Conservation (phyloP, 1,139 yeast species). For the Meyerozyma guilliermondii region DNA sequence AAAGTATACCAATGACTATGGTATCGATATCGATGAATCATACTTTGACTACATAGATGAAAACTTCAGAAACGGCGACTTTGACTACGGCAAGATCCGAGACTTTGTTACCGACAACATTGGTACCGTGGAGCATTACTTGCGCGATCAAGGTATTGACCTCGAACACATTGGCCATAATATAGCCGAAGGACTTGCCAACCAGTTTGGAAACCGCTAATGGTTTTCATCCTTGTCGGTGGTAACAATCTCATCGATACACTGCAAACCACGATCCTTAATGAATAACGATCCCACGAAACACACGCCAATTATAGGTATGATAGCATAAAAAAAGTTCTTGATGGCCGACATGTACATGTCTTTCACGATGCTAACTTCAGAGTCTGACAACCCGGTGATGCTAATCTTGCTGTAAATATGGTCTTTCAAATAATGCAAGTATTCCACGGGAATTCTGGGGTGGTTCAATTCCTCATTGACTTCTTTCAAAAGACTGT, state of each 20-base stretch:
- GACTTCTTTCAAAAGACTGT: slow-evolving; percentile 12
- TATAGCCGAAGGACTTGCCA: neutral
- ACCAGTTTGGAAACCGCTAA: neutral
- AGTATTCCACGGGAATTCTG: slow-evolving; percentile 7
- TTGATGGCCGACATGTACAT: slow-evolving; percentile 16
- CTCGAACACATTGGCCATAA: slow-evolving; percentile 3
- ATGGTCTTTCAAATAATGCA: slow-evolving; percentile 11
- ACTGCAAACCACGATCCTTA: slow-evolving; percentile 15
- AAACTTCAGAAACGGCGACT: slow-evolving; percentile 12
- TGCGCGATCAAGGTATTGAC: slow-evolving; percentile 8
- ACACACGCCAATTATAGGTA: slow-evolving; percentile 15
- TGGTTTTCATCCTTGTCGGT: neutral
- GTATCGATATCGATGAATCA: slow-evolving; percentile 9
- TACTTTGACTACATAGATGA: slow-evolving; percentile 17
- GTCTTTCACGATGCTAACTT: slow-evolving; percentile 8
- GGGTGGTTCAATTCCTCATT: slow-evolving; percentile 5
- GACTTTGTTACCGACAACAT: slow-evolving; percentile 14
- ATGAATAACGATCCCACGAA: slow-evolving; percentile 12
- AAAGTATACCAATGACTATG: slow-evolving; percentile 6
- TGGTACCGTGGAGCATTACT: slow-evolving; percentile 8
- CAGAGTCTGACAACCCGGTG: slow-evolving; percentile 7
- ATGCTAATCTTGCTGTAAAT: slow-evolving; percentile 12
- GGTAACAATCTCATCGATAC: slow-evolving; percentile 12
- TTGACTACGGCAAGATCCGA: slow-evolving; percentile 12
- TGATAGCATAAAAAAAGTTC: slow-evolving; percentile 13